Conservation (phyloP, 2,329 filamentous ascomycete species). For the Nemania sp. region DNA sequence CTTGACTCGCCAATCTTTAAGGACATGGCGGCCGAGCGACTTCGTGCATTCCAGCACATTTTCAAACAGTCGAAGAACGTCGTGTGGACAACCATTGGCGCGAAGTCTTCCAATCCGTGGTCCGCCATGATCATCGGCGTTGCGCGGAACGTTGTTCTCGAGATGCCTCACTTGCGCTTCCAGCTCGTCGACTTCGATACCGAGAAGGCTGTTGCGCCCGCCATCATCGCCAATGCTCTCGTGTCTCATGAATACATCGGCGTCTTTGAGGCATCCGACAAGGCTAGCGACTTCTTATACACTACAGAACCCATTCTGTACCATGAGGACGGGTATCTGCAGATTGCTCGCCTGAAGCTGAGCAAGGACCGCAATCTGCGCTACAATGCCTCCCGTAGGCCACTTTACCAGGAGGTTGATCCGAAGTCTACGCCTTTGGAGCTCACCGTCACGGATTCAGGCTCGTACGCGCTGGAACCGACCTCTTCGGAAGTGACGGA, state of each 20-base stretch:
- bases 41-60: not conserved
- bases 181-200: not conserved
- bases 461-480: not conserved
- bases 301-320: no score
- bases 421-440: not conserved
- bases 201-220: not conserved
- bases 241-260: not conserved
- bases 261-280: no score
- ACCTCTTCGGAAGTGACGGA: not conserved
- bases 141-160: not conserved
- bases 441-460: not conserved
- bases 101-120: not conserved
- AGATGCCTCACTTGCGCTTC: not conserved
- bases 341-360: no score
- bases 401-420: no score
- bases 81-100: not conserved
- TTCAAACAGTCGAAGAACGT: not conserved
- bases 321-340: no score
- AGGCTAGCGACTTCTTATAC: no score
- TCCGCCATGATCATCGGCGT: not conserved
- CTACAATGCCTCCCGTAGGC: no score
- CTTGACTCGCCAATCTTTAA: not conserved
- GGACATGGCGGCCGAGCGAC: not conserved
- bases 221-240: not conserved
- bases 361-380: no score